Evolutionary conservation across 2,329 filamentous ascomycete species (phyloP), one percentile per base, ranked within the genome.

Genomic region (Drechslerella dactyloides): DNA sequence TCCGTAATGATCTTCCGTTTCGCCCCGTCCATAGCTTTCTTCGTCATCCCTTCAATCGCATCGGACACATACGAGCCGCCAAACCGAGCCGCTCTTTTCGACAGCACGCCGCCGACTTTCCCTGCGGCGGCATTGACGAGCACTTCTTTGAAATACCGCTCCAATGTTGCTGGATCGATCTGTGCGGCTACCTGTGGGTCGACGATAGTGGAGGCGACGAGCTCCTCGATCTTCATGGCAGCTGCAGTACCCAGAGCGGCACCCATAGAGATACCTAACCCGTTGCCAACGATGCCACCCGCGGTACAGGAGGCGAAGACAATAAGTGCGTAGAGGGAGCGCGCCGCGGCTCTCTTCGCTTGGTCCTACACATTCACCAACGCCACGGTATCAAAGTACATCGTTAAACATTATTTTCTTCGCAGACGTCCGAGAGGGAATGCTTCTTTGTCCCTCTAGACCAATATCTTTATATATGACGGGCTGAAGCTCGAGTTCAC

Each of bases 91-190:
- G 44, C 44, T 5, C 21, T 48, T 2, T 10, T 17, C 3, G 44
- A 19, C n/a, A 48, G 44, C 44, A 19, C 44, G 17, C 44, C 44
- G 44, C 44, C 44, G 21, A 48, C 44, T 15, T 21, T 19, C 17
- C 44, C 44, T 10, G 44, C 44, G 11, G 21, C 44, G 17, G 5
- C 19, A 19, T 48, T 48, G 4, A 48, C 44, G 8, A 21, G 44
- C 17, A 48, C 17, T 23, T 48, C 44, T 21, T 19, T 48, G n/a
- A 48, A 48, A 11, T 48, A 48, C 17, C 44, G 44, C n/a, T 48
- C 8, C 5, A 48, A 21, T 15, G n/a, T 48, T 10, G 19, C 17
- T 2, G 44, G 44, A 19, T 48, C 44, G 15, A 48, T 10, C 17
- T 21, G 44, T 21, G 44, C 44, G 6, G 44, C 44, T 8, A 48